These are phyloP conservation scores for Fusarium denticulatum DNA, from an alignment of 2,329 filamentous ascomycete genomes.

Conservation along the genomic window DNA sequence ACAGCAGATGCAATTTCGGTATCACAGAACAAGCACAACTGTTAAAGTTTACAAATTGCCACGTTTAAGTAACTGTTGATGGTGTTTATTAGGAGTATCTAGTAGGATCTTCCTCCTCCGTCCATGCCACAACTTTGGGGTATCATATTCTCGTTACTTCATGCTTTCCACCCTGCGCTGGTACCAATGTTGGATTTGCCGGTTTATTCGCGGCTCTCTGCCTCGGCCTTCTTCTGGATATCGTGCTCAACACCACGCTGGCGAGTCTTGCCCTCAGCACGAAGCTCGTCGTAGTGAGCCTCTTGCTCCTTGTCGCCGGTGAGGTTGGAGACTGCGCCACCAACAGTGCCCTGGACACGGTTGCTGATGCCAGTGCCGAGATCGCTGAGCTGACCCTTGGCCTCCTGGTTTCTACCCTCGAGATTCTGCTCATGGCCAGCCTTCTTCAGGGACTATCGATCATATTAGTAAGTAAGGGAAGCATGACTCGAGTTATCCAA, in stretches of 20 bases:
- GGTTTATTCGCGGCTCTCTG: constrained; percentile 42
- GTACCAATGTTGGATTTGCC: not conserved
- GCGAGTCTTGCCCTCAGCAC: constrained; percentile 84
- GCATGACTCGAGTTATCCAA: not conserved
- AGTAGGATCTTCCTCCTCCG: constrained; percentile 2
- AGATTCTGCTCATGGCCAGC: constrained; percentile 81
- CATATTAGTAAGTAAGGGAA: constrained; percentile 11
- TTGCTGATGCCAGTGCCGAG: constrained; percentile 71
- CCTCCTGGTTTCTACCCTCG: constrained; percentile 83
- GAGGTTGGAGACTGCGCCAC: constrained; percentile 75
- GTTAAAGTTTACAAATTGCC: not conserved
- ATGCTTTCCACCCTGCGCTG: constrained; percentile 4
- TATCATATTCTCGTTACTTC: constrained; percentile 34
- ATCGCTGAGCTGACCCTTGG: constrained; percentile 82
- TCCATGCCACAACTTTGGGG: constrained; percentile 26
- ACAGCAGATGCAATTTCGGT: not conserved
- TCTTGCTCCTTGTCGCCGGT: constrained; percentile 76
- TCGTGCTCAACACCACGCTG: constrained; percentile 87
- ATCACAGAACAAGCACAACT: not conserved
- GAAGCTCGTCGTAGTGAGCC: constrained; percentile 72
- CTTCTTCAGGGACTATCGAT: constrained; percentile 70
- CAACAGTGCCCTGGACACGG: constrained; percentile 76
- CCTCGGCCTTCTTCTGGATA: constrained; percentile 75
- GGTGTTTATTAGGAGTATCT: constrained; percentile 23
- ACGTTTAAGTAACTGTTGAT: not conserved